Conservation (phyloP, 2,329 filamentous ascomycete genomes). For the Colletotrichum viniferum region DNA sequence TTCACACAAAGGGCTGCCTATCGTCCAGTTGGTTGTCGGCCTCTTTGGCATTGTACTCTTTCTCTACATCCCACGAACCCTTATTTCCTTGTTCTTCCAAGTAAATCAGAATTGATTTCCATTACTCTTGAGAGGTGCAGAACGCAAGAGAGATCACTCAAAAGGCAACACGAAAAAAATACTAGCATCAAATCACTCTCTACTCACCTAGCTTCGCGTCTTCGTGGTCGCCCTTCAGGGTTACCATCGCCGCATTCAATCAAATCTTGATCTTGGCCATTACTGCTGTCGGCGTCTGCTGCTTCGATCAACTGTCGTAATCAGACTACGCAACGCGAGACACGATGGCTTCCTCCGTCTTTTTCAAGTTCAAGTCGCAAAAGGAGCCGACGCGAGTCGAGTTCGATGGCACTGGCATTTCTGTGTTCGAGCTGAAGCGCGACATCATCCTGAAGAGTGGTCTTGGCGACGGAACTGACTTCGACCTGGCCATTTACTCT, state of each 20-base stretch:
- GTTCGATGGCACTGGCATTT: conserved; percentile 97
- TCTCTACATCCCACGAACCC: conserved; percentile 20
- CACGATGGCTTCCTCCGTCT: conserved; percentile 94
- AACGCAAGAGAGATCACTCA: conserved; percentile 27
- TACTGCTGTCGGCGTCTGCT: conserved; percentile 1
- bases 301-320: conserved; percentile 4
- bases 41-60: conserved; percentile 28
- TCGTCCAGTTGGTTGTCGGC: conserved; percentile 23
- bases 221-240: conserved; percentile 9
- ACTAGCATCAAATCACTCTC: conserved; percentile 23
- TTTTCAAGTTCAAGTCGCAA: conserved; percentile 99
- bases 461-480: conserved; percentile 93
- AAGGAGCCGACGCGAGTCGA: conserved; percentile 93
- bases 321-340: not conserved
- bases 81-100: conserved; percentile 31
- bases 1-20: conserved; percentile 24
- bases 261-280: not conserved
- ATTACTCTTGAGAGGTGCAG: conserved; percentile 36
- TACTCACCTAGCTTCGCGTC: conserved; percentile 17
- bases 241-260: not conserved
- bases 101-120: conserved; percentile 61
- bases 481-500: conserved; percentile 92
- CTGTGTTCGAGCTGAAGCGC: conserved; percentile 97
- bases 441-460: conserved; percentile 96
- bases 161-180: conserved; percentile 26